A percentile compares a stretch with the other conserved stretches of the same genome.
Conservation (phyloP, 106 monocot genomes). For the Allium cepa region DNA sequence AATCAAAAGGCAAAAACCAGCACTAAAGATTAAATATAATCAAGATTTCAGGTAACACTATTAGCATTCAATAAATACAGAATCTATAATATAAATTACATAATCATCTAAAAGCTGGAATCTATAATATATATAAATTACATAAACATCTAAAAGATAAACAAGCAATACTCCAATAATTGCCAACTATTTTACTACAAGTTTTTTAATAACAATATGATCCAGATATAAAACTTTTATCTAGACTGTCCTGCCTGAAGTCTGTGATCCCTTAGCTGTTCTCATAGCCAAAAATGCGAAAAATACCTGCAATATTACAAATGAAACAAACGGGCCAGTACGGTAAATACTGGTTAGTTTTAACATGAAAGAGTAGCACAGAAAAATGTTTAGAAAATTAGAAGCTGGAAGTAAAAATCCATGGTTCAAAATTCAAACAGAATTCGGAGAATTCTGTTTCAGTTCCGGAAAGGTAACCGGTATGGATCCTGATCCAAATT, state of each 20-base stretch:
- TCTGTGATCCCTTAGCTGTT: not conserved
- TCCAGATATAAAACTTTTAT: not conserved
- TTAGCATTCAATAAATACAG: too few species aligned
- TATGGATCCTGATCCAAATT: too few species aligned
- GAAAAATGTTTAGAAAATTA: not conserved
- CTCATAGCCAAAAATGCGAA: constrained; percentile 12
- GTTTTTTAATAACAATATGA: not conserved
- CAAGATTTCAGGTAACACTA: too few species aligned
- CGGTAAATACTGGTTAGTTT: not conserved
- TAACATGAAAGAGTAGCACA: not conserved
- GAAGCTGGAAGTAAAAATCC: too few species aligned
- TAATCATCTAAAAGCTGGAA: too few species aligned
- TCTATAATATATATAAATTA: too few species aligned
- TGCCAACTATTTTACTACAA: not conserved
- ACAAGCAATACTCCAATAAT: not conserved
- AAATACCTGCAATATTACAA: constrained; percentile 6
- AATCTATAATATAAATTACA: too few species aligned
- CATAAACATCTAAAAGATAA: too few species aligned
- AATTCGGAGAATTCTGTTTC: too few species aligned
- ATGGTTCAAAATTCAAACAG: not conserved
- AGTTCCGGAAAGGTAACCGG: too few species aligned
- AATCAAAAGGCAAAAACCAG: too few species aligned
- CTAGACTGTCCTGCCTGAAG: not conserved
- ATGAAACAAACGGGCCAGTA: not conserved
- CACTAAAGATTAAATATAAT: too few species aligned